Conservation (phyloP, 106 monocot species). For the Dendrobium nobile region DNA sequence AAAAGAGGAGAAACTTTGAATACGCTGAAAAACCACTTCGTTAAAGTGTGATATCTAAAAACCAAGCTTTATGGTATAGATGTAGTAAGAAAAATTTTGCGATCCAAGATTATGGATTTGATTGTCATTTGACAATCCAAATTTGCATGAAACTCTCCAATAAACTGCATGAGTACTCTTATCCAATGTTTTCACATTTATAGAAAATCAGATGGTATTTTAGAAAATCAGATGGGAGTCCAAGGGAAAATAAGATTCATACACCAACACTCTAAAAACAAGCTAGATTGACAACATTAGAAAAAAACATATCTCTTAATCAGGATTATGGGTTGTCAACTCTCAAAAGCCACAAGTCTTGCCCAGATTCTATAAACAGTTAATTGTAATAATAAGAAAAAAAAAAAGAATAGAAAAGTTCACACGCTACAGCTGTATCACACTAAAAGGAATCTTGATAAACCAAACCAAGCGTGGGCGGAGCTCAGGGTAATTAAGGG, state of each 20-base stretch:
- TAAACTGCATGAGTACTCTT: no score
- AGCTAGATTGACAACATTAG: not conserved
- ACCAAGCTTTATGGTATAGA: not conserved
- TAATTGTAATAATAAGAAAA: not conserved
- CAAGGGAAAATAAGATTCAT: no score
- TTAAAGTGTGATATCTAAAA: not conserved
- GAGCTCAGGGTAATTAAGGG: no score
- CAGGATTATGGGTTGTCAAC: not conserved
- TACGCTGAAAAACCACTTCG: not conserved
- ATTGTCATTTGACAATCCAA: not conserved
- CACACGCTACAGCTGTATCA: not conserved
- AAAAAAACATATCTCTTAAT: not conserved
- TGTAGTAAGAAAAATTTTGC: not conserved
- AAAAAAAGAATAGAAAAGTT: not conserved
- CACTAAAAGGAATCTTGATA: not conserved
- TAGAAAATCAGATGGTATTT: not conserved
- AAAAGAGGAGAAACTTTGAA: not conserved
- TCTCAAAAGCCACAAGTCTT: not conserved
- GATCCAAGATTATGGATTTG: not conserved
- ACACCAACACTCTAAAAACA: not conserved
- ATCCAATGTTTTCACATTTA: not conserved
- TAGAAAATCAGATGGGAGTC: not conserved
- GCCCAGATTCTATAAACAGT: not conserved
- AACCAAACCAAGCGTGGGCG: no score
- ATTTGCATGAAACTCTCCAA: not conserved